These are phyloP conservation scores for Melanomma pulvis-pyrius DNA, from an alignment of 495 filamentous ascomycete genomes.

Conservation along the genomic window DNA sequence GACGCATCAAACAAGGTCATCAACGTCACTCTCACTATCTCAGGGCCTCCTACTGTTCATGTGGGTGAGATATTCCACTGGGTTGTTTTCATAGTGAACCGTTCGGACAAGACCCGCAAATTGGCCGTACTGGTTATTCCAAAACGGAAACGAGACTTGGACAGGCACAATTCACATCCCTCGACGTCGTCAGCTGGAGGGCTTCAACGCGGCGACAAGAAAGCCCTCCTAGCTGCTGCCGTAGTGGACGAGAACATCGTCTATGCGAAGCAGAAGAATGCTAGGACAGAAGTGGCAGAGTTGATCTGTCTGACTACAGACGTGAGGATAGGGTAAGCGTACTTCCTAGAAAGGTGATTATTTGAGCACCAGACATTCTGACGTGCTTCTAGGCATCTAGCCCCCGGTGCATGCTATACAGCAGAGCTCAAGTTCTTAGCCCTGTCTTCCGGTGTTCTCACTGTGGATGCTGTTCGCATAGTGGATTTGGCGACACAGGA, in stretches of 20 bases:
- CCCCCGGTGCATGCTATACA: constrained; percentile 76
- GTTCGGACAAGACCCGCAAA: constrained; percentile 67
- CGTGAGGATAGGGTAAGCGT: constrained; percentile 72
- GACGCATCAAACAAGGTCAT: constrained; percentile 59
- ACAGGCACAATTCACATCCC: constrained; percentile 58
- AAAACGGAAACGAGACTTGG: constrained; percentile 66
- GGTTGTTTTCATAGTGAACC: constrained; percentile 88
- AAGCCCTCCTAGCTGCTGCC: constrained; percentile 67
- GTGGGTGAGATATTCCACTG: constrained; percentile 82
- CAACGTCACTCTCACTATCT: constrained; percentile 76
- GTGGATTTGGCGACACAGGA: constrained; percentile 81
- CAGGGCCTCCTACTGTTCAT: constrained; percentile 61
- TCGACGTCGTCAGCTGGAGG: constrained; percentile 52
- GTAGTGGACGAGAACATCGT: constrained; percentile 84
- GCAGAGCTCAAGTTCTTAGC: constrained; percentile 80
- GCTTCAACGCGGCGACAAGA: constrained; percentile 41
- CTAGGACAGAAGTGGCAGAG: constrained; percentile 70
- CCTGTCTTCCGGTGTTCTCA: constrained; percentile 71
- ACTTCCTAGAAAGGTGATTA: background rate
- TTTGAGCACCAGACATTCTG: constrained; percentile 12
- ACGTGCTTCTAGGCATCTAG: constrained; percentile 59
- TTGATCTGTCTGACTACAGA: constrained; percentile 82
- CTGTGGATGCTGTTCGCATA: constrained; percentile 78
- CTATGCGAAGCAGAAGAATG: constrained; percentile 77
- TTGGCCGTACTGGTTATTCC: constrained; percentile 80